phyloP scores from a whole-genome alignment of 768 basidiomycete genomes.

The Boletus sensibilis region DNA sequence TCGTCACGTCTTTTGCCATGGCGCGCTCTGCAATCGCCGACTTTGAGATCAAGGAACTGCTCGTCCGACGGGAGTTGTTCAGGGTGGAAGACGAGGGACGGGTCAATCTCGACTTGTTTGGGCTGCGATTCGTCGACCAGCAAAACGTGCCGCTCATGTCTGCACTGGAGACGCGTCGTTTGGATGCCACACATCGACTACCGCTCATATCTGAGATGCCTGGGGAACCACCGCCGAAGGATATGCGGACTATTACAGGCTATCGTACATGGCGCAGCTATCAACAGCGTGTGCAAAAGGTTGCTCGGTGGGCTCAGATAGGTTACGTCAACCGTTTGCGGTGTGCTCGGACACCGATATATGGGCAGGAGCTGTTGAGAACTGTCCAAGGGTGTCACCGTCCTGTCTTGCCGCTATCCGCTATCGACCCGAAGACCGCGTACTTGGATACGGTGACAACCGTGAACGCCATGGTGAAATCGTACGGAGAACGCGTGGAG shows the following conservation, averaged over 20 bases:
- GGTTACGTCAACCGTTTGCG: conserved; percentile 73
- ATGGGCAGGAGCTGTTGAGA: conserved; percentile 45
- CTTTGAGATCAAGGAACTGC: conserved; percentile 84
- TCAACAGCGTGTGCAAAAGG: conserved; percentile 47
- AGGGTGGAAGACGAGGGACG: conserved; percentile 49
- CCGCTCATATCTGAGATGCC: conserved; percentile 53
- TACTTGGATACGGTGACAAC: conserved; percentile 45
- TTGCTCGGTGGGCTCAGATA: conserved; percentile 67
- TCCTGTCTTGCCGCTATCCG: conserved; percentile 53
- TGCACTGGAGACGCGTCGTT: conserved; percentile 49
- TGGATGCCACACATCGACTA: conserved; percentile 60
- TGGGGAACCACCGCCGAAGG: conserved; percentile 67
- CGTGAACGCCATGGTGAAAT: conserved; percentile 55
- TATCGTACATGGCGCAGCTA: conserved; percentile 55
- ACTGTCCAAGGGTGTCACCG: conserved; percentile 38
- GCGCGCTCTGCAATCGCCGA: conserved; percentile 72
- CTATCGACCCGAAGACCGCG: conserved; percentile 36
- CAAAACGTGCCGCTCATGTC: conserved; percentile 55
- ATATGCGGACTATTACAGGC: conserved; percentile 73
- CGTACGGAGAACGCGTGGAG: conserved; percentile 58
- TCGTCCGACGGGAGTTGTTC: conserved; percentile 74
- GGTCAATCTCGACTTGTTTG: conserved; percentile 61
- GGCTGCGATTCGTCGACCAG: conserved; percentile 57
- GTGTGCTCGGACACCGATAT: conserved; percentile 50
- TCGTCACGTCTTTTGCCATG: conserved; percentile 75